These are phyloP conservation scores for Backusella liffmaniae DNA, from an alignment of 192 early-diverging fungal genomes.

Conservation along the genomic window DNA sequence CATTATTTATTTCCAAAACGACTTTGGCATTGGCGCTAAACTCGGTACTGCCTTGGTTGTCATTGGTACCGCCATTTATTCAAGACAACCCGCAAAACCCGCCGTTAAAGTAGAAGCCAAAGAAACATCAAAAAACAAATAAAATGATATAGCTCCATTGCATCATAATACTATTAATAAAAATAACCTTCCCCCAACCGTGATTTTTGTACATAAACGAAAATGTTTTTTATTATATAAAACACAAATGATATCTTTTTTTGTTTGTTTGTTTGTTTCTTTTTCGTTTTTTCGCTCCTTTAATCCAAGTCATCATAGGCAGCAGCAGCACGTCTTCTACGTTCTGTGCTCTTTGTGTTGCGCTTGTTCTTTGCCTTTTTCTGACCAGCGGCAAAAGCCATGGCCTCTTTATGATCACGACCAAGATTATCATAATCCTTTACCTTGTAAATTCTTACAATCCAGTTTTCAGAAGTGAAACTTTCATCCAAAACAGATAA, in stretches of 20 bases:
- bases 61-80: slow-evolving; percentile 76
- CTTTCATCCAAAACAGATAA: slow-evolving; percentile 91
- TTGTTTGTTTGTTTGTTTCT: background rate
- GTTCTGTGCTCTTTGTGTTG: slow-evolving; percentile 26
- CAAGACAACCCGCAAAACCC: slow-evolving; percentile 8
- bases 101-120: background rate
- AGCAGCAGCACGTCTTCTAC: slow-evolving; percentile 25
- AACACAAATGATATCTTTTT: slow-evolving; percentile 1
- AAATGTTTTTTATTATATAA: slow-evolving; percentile 1
- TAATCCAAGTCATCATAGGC: slow-evolving; percentile 10
- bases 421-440: slow-evolving; percentile 95
- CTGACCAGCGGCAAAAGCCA: slow-evolving; percentile 53
- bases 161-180: background rate
- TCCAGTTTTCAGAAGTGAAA: slow-evolving; percentile 93
- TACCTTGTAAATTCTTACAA: slow-evolving; percentile 98
- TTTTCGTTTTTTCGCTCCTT: background rate
- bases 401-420: slow-evolving; percentile 65
- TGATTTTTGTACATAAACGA: background rate
- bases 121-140: background rate
- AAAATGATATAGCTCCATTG: background rate
- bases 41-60: slow-evolving; percentile 77
- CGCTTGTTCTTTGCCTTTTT: slow-evolving; percentile 32
- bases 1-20: slow-evolving; percentile 76
- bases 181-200: background rate
- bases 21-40: slow-evolving; percentile 61